These are phyloP conservation scores for Curvularia eragrostidis DNA, from an alignment of 2,329 filamentous ascomycete genomes.

Conservation along the genomic window DNA sequence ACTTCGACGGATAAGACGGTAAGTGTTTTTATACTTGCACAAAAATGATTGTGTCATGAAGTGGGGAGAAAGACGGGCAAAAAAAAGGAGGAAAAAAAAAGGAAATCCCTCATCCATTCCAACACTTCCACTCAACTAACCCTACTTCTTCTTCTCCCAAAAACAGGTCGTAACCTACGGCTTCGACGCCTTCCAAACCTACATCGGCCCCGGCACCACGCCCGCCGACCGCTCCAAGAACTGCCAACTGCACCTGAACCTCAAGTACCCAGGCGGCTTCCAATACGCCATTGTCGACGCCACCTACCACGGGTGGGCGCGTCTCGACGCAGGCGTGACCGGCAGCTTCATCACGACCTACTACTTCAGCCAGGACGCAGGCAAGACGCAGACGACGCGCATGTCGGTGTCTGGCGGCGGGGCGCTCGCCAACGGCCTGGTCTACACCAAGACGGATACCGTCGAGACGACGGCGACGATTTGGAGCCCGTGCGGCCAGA, in stretches of 20 bases:
- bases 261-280: slow-evolving; percentile 50
- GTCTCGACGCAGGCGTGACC: slow-evolving; percentile 43
- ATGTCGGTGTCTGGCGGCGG: slow-evolving; percentile 42
- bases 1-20: slow-evolving; percentile 45
- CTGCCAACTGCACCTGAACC: slow-evolving; percentile 47
- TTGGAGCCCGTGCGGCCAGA: slow-evolving; percentile 45
- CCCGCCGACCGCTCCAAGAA: slow-evolving; percentile 44
- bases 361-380: slow-evolving; percentile 48
- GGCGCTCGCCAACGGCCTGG: slow-evolving; percentile 48
- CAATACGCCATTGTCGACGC: slow-evolving; percentile 46
- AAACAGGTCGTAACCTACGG: slow-evolving; percentile 44
- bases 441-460: slow-evolving; percentile 57
- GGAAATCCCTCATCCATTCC: background rate
- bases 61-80: background rate
- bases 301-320: slow-evolving; percentile 48
- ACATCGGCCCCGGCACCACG: slow-evolving; percentile 41
- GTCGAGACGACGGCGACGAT: slow-evolving; percentile 44
- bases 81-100: background rate
- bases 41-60: background rate
- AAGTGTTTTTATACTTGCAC: slow-evolving; percentile 18
- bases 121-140: background rate
- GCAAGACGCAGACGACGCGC: slow-evolving; percentile 37
- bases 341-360: slow-evolving; percentile 47
- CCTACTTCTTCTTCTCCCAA: background rate
- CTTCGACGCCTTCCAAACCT: slow-evolving; percentile 46